These are phyloP conservation scores for Xylaria sp. DNA, from an alignment of 2,329 filamentous ascomycete species.

Conservation along the genomic window DNA sequence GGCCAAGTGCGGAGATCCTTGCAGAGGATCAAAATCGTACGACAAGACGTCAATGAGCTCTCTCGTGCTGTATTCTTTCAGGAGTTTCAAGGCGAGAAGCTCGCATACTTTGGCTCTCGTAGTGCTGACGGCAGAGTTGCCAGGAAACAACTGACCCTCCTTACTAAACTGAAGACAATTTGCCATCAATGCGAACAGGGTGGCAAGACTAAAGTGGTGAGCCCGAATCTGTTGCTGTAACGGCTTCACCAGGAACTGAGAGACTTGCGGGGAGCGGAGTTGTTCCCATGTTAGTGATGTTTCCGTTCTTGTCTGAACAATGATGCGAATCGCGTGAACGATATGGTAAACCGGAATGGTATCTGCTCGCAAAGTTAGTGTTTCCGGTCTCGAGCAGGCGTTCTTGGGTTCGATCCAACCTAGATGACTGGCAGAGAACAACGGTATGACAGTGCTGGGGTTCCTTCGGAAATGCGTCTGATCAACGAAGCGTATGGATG, in stretches of 20 bases:
- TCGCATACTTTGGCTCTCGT: constrained; percentile 88
- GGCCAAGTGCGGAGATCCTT: constrained; percentile 59
- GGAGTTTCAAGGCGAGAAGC: constrained; percentile 78
- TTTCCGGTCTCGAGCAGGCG: neutral
- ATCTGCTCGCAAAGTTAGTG: constrained; percentile 47
- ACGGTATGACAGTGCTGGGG: constrained; percentile 51
- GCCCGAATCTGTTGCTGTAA: constrained; percentile 84
- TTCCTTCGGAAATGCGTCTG: constrained; percentile 35
- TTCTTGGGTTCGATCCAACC: constrained; percentile 43
- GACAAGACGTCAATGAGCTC: constrained; percentile 91
- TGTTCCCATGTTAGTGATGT: constrained; percentile 94
- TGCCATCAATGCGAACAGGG: constrained; percentile 83
- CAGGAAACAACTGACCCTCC: constrained; percentile 74
- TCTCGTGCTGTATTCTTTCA: constrained; percentile 83
- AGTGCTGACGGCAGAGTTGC: constrained; percentile 75
- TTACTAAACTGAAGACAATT: constrained; percentile 93
- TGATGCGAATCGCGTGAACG: constrained; percentile 80
- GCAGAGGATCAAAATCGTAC: constrained; percentile 90
- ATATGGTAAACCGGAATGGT: constrained; percentile 82
- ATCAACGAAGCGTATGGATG: constrained; percentile 33
- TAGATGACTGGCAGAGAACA: constrained; percentile 74
- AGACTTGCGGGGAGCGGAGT: constrained; percentile 89
- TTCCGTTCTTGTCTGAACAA: constrained; percentile 80
- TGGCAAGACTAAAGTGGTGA: constrained; percentile 79
- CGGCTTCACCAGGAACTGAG: constrained; percentile 90